These are phyloP conservation scores for Pecoramyces ruminantium DNA, from an alignment of 192 early-diverging fungal species.

Conservation along the genomic window DNA sequence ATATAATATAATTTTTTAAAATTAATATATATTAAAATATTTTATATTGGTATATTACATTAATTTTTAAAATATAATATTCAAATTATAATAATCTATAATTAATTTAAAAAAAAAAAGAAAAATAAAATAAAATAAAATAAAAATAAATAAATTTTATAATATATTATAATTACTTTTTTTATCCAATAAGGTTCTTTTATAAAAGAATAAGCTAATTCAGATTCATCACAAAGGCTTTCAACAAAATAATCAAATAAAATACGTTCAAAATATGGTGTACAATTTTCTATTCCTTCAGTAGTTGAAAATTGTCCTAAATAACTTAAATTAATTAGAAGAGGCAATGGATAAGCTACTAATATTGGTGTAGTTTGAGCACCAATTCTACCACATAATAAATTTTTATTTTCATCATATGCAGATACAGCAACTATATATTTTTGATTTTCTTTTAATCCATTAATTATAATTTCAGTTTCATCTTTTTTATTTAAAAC, in stretches of 20 bases:
- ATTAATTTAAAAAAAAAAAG: too few relatives aligned
- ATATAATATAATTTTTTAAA: not conserved
- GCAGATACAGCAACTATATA: not conserved
- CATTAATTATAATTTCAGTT: not conserved
- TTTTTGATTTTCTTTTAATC: not conserved
- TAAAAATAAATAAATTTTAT: too few relatives aligned
- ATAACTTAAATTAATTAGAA: not conserved
- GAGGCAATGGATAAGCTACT: not conserved
- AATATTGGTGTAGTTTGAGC: not conserved
- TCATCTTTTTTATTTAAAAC: not conserved
- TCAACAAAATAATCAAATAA: not conserved
- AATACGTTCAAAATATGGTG: not conserved
- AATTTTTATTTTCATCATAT: not conserved
- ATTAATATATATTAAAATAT: too few relatives aligned
- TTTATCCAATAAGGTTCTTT: not conserved
- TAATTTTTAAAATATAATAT: too few relatives aligned
- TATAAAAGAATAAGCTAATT: not conserved
- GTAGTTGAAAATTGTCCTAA: not conserved
- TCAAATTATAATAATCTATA: too few relatives aligned
- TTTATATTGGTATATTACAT: too few relatives aligned
- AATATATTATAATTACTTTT: not conserved
- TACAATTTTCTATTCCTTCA: not conserved
- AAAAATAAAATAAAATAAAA: too few relatives aligned
- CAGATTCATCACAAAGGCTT: not conserved
- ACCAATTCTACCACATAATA: not conserved